Conservation (phyloP, 805 yeast genomes). For the Groenewaldozyma tartarivorans region DNA sequence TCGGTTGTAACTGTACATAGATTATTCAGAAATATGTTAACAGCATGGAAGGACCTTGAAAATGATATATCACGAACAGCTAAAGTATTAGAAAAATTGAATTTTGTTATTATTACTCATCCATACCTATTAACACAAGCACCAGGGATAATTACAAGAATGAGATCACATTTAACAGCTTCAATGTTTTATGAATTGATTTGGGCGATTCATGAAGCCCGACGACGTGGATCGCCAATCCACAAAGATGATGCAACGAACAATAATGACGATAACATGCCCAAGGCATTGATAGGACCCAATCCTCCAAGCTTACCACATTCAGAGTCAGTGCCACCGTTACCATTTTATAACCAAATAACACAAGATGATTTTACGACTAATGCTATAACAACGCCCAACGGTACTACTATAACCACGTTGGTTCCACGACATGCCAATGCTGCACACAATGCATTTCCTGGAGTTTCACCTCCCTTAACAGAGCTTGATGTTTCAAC, state of each 20-base stretch:
- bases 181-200: conserved; percentile 85
- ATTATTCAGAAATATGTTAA: conserved; percentile 72
- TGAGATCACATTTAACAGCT: conserved; percentile 89
- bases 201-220: conserved; percentile 91
- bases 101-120: conserved; percentile 76
- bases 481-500: not conserved
- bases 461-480: conserved; percentile 3
- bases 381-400: conserved; percentile 77
- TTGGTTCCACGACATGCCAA: conserved; percentile 52
- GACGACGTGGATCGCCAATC: conserved; percentile 43
- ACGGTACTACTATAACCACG: conserved; percentile 85
- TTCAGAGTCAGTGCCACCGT: conserved; percentile 46
- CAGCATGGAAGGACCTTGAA: conserved; percentile 86
- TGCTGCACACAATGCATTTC: conserved; percentile 8
- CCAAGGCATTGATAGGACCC: conserved; percentile 18
- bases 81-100: conserved; percentile 77
- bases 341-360: conserved; percentile 86
- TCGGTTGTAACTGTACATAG: conserved; percentile 90
- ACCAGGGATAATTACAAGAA: conserved; percentile 70
- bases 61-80: conserved; percentile 90
- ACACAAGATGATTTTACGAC: conserved; percentile 83
- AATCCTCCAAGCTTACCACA: conserved; percentile 16
- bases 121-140: conserved; percentile 71
- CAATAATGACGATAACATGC: conserved; percentile 9
- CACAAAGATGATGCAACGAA: conserved; percentile 3